These are phyloP conservation scores for Fereydounia khargensis DNA, from an alignment of 1,284 basidiomycete genomes.

Conservation along the genomic window DNA sequence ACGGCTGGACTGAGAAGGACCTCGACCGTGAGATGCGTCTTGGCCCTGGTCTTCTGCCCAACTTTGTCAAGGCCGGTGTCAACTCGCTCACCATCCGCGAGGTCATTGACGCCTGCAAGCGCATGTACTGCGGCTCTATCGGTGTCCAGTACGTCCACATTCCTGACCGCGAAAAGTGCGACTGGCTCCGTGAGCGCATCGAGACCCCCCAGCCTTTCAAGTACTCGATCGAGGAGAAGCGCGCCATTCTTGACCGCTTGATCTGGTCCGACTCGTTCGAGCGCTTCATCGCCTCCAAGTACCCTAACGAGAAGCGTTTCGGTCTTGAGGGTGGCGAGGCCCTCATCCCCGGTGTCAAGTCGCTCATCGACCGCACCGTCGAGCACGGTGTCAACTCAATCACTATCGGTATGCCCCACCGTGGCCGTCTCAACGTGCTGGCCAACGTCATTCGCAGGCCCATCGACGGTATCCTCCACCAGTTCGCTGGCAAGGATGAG, in stretches of 20 bases:
- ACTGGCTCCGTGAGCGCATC: constrained; percentile 96
- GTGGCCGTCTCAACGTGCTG: constrained; percentile 94
- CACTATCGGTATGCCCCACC: constrained; percentile 99
- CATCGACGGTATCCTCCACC: constrained; percentile 95
- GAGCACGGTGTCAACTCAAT: constrained; percentile 92
- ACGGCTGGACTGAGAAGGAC: constrained; percentile 91
- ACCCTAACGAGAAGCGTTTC: constrained; percentile 99
- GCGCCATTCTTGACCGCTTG: constrained; percentile 96
- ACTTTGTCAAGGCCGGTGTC: constrained; percentile 79
- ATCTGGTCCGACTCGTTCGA: constrained; percentile 99
- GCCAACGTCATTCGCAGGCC: constrained; percentile 99
- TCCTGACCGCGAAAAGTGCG: constrained; percentile 95
- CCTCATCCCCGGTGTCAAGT: constrained; percentile 98
- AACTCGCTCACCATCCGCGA: constrained; percentile 86
- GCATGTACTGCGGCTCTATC: constrained; percentile 92
- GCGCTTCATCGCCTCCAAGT: constrained; percentile 96
- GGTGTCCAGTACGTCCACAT: constrained; percentile 99
- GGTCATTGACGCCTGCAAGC: constrained; percentile 86
- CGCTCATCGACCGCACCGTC: constrained; percentile 94
- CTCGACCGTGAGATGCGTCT: constrained; percentile 90
- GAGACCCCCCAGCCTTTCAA: constrained; percentile 98
- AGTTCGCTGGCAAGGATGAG: constrained; percentile 70
- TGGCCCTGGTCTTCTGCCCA: constrained; percentile 91
- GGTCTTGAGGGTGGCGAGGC: constrained; percentile 98
- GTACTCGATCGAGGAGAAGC: constrained; percentile 95